A percentile compares a stretch with the other conserved stretches of the same genome.
phyloP scores from a whole-genome alignment of 331 rosid species.

The Quercus tomentella region DNA sequence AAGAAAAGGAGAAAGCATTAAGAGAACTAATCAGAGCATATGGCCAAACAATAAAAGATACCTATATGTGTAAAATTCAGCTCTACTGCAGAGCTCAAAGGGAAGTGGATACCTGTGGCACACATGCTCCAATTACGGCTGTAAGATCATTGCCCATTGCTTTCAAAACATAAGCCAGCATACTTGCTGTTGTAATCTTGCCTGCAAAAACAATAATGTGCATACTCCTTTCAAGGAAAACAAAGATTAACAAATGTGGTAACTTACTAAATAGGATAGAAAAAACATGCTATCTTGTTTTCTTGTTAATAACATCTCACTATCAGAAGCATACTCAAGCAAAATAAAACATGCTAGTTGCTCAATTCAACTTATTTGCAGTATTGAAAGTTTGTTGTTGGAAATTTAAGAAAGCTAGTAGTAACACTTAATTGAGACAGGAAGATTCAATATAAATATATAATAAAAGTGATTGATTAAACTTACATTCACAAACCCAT shows the following conservation, averaged over 20 bases:
- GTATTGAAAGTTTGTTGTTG: neutral
- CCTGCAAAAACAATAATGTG: neutral
- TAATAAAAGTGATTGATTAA: too few relatives aligned
- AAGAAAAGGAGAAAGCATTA: neutral
- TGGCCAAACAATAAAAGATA: neutral
- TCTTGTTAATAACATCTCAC: too few relatives aligned
- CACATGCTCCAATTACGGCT: constrained; percentile 30
- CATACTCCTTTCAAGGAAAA: neutral
- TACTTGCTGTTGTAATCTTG: constrained; percentile 34
- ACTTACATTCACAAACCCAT: too few relatives aligned
- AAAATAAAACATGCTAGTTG: too few relatives aligned
- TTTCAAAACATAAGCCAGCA: constrained; percentile 31
- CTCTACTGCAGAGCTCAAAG: neutral
- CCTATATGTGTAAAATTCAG: neutral
- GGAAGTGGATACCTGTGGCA: constrained; percentile 25
- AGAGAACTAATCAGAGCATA: neutral
- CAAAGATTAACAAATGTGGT: neutral
- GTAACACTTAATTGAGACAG: neutral
- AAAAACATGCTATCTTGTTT: neutral
- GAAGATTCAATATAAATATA: too few relatives aligned
- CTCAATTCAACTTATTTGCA: neutral
- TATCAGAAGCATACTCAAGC: too few relatives aligned
- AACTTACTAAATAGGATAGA: neutral
- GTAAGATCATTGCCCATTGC: constrained; percentile 27
- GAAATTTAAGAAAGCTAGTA: neutral